These are phyloP conservation scores for Rhizomucor miehei DNA, from an alignment of 371 early-diverging fungal genomes.

Conservation along the genomic window DNA sequence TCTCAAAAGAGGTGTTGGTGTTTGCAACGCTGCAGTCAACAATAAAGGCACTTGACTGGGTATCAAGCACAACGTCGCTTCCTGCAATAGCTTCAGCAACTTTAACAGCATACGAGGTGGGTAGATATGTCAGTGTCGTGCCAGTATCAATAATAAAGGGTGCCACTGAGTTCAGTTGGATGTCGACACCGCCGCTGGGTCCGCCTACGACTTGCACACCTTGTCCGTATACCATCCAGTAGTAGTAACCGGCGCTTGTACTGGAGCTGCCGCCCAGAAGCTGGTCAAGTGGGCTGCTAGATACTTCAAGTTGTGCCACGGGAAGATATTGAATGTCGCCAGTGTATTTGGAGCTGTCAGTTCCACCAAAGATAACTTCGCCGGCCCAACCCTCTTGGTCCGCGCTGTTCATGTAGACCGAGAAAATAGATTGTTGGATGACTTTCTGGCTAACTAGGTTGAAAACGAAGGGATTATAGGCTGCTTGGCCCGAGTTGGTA, in stretches of 20 bases:
- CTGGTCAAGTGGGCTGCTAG: slow-evolving; percentile 4
- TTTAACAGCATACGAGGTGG: slow-evolving; percentile 18
- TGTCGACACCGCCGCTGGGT: neutral
- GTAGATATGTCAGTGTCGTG: slow-evolving; percentile 46
- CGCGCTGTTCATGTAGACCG: slow-evolving; percentile 35
- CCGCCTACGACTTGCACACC: slow-evolving; percentile 23
- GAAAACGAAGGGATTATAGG: slow-evolving; percentile 42
- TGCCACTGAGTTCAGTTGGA: slow-evolving; percentile 10
- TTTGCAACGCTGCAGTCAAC: slow-evolving; percentile 20
- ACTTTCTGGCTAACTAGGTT: slow-evolving; percentile 31
- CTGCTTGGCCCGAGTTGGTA: slow-evolving; percentile 14
- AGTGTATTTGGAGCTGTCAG: slow-evolving; percentile 49
- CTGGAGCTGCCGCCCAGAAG: slow-evolving; percentile 2
- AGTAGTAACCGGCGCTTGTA: slow-evolving; percentile 20
- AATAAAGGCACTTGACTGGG: slow-evolving; percentile 20
- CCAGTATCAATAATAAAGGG: slow-evolving; percentile 48
- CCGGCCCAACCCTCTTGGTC: slow-evolving; percentile 38
- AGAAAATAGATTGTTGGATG: slow-evolving; percentile 32
- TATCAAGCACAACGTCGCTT: slow-evolving; percentile 14
- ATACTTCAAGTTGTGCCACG: slow-evolving; percentile 20
- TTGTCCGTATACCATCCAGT: slow-evolving; percentile 49
- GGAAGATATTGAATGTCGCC: slow-evolving; percentile 51
- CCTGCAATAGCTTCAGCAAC: slow-evolving; percentile 22
- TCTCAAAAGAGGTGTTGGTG: slow-evolving; percentile 4
- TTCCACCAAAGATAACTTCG: slow-evolving; percentile 59